These are phyloP conservation scores for Cicer judaicum DNA, from an alignment of 306 rosid species.

Conservation along the genomic window DNA sequence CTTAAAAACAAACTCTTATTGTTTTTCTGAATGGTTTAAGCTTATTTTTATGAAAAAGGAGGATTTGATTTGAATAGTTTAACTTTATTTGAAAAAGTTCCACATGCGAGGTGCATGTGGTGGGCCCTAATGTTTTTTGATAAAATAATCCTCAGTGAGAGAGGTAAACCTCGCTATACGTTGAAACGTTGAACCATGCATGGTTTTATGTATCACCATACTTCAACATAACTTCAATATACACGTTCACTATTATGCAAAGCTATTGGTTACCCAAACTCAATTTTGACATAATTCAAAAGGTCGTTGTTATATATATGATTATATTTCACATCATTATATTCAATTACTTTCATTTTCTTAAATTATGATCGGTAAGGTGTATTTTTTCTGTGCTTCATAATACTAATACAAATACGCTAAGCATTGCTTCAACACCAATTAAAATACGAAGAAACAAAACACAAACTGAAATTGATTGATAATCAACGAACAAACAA, in stretches of 20 bases:
- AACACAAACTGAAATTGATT: conserved; percentile 15
- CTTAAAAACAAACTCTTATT: conserved; percentile 1
- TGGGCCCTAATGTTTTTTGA: background rate
- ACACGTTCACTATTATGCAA: background rate
- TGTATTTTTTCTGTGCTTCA: no score
- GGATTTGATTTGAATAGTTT: background rate
- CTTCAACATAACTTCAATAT: conserved; percentile 12
- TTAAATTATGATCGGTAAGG: no score
- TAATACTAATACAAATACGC: background rate
- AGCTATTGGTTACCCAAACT: background rate
- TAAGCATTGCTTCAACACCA: background rate
- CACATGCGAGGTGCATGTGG: background rate
- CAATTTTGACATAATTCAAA: background rate
- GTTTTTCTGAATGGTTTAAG: background rate
- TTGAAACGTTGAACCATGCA: background rate
- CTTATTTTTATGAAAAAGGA: background rate
- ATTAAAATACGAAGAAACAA: background rate
- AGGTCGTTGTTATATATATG: background rate
- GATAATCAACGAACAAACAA: background rate
- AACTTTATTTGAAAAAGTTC: conserved; percentile 24
- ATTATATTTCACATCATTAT: no score
- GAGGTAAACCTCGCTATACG: background rate
- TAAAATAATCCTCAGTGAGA: conserved; percentile 18
- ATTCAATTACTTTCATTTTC: no score
- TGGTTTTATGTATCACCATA: background rate